These are phyloP conservation scores for Fraxinus sp. DNA, from an alignment of 305 asterid genomes.

Conservation along the genomic window DNA sequence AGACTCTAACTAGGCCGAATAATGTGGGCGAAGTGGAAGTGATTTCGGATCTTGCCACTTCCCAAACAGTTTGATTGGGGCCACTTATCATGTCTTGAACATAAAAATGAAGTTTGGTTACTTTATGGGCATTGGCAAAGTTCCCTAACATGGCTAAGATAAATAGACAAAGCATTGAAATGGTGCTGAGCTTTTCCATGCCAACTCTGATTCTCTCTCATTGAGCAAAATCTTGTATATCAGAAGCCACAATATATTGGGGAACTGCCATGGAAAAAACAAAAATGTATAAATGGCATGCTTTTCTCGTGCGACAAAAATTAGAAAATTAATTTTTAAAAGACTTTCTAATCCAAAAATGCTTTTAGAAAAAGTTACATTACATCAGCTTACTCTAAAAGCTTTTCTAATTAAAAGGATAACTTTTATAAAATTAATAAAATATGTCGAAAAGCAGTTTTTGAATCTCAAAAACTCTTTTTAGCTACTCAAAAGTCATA, in stretches of 20 bases:
- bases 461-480: too few species aligned
- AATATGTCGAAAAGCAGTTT: too few species aligned
- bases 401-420: too few species aligned
- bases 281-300: too few species aligned
- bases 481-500: too few species aligned
- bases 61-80: slow-evolving; percentile 32
- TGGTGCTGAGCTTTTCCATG: background rate
- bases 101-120: slow-evolving; percentile 29
- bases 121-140: background rate
- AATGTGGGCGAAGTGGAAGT: slow-evolving; percentile 21
- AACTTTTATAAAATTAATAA: too few species aligned
- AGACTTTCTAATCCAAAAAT: too few species aligned
- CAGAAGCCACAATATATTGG: background rate
- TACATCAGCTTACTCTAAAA: too few species aligned
- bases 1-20: slow-evolving; percentile 39
- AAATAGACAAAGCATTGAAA: background rate
- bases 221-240: background rate
- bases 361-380: too few species aligned
- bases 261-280: background rate
- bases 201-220: background rate
- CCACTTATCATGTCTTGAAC: slow-evolving; percentile 35
- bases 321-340: too few species aligned
- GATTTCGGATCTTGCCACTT: slow-evolving; percentile 33
- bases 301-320: too few species aligned
- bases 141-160: slow-evolving; percentile 7